Evolutionary conservation across 768 basidiomycete genomes (phyloP), one percentile per base, ranked within the genome.

Genomic region (Kwoniella dejecticola): DNA sequence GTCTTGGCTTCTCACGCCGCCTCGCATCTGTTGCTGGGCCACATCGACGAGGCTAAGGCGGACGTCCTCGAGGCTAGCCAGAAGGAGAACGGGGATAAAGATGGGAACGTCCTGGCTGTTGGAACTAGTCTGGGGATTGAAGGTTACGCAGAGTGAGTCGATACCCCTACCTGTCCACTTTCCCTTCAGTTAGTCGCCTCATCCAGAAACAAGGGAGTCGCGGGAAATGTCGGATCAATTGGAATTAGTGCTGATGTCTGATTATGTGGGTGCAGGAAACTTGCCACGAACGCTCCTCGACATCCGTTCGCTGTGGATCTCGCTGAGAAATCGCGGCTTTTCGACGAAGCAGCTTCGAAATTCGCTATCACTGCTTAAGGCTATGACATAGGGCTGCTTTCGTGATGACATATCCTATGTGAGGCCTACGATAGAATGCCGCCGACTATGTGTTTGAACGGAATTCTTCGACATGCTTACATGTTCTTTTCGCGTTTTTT

Each of bases 261-360:
- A 11, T 3, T 11, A n/a, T 24, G 27, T 10, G 21, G 3, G 41
- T 27, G 40, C 55, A 81, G 79, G 10, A 71, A 74, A 52, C 67
- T 81, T 13, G 54, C 63, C 0, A 13, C 66, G 0, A 61, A 66
- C 10, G 75, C 77, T 12, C 68, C 80, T 11, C 23, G 44, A 19
- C 79, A 81, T 62, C 81, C 81, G 0, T 63, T 77, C 38, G 65
- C 80, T 12, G 27, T 68, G 23, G 79, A 81, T 55, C 53, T 80
- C 15, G 67, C 64, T 10, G 74, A 70, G 26, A 81, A 81, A 64
- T 67, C 71, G 15, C 36, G 52, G 17, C 63, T 73, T 17, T 82
- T 82, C 57, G 81, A 82, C 49, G 79, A 77, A 33, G 80, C 80
- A 1, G 79, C 80, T 21, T 67, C 71, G 27, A 81, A 78, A 62